Conservation (phyloP, 768 basidiomycete species). For the Boletus sp. region DNA sequence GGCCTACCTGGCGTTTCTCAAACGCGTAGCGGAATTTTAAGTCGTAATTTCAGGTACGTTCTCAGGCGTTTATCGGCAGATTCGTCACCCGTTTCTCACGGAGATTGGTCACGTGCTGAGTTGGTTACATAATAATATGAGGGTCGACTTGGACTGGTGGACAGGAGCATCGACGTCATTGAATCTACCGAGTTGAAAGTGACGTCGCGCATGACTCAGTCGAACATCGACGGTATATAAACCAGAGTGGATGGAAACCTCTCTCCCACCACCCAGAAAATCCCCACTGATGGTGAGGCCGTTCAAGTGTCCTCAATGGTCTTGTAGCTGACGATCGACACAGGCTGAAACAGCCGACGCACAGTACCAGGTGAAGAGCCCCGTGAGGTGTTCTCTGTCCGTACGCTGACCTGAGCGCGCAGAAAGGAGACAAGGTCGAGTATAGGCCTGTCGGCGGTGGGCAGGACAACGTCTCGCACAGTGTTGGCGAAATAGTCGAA, state of each 20-base stretch:
- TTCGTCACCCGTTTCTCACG: neutral
- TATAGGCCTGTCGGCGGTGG: constrained; percentile 42
- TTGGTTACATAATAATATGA: neutral
- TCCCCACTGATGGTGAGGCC: constrained; percentile 10
- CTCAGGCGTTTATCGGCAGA: no score
- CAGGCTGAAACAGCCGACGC: constrained; percentile 19
- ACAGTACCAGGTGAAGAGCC: constrained; percentile 21
- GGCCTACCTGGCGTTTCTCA: no score
- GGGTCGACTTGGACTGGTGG: neutral
- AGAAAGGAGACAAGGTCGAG: constrained; percentile 42
- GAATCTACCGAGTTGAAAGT: neutral
- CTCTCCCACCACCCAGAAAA: neutral
- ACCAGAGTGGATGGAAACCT: neutral
- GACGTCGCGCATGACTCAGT: constrained; percentile 20
- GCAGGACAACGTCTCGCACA: constrained; percentile 38
- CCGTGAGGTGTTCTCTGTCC: no score
- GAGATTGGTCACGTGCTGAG: constrained; percentile 4
- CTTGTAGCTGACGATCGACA: neutral
- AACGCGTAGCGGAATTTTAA: no score
- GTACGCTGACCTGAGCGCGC: neutral
- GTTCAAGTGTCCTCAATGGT: neutral
- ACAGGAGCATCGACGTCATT: constrained; percentile 21
- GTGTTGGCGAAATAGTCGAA: constrained; percentile 34
- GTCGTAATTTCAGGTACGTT: no score
- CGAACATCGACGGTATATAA: constrained; percentile 14